Conservation (phyloP, 129 eudicot genomes). For the Saposhnikovia divaricata region DNA sequence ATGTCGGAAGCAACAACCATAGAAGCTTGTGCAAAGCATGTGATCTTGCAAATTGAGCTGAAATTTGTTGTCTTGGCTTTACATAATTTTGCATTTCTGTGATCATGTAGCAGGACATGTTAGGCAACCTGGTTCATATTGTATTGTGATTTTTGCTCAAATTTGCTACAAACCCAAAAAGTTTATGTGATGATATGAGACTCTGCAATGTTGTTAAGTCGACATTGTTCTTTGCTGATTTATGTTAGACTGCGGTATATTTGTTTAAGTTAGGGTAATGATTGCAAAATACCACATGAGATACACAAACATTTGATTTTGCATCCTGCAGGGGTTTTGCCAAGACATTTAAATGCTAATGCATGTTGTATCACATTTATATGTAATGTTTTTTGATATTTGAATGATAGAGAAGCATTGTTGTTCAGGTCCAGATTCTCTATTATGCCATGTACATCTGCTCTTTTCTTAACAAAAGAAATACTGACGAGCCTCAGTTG, state of each 20-base stretch:
- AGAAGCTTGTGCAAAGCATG: neutral
- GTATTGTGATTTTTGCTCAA: neutral
- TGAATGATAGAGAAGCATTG: too few species aligned
- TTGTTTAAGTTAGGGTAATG: neutral
- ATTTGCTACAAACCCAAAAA: neutral
- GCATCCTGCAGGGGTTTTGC: neutral
- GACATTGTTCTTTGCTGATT: neutral
- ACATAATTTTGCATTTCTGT: neutral
- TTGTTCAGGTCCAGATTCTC: too few species aligned
- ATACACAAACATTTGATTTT: neutral
- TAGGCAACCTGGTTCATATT: neutral
- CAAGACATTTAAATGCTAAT: too few species aligned
- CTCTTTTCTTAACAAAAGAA: too few species aligned
- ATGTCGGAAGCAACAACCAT: slow-evolving; percentile 37
- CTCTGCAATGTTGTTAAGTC: neutral
- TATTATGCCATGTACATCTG: too few species aligned
- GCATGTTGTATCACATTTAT: too few species aligned
- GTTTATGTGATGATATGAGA: neutral
- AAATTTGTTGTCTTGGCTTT: neutral
- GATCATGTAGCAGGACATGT: neutral
- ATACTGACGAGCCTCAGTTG: too few species aligned
- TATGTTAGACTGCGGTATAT: neutral
- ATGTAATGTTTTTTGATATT: too few species aligned
- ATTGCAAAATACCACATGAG: too few species aligned
- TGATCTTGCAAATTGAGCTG: neutral